phyloP scores from a whole-genome alignment of 129 eudicot genomes.

The Flaveria robusta region DNA sequence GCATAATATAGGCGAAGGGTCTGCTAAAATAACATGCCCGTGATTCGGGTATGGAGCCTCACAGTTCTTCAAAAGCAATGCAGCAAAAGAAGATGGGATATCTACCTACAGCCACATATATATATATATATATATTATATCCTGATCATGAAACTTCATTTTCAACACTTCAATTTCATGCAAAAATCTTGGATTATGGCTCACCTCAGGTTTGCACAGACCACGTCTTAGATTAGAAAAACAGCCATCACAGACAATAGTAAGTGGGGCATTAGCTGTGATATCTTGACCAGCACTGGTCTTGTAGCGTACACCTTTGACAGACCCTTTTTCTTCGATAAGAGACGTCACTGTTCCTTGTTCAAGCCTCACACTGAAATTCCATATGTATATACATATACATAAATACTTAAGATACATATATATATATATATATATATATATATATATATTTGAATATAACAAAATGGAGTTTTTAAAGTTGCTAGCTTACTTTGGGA shows the following conservation, averaged over 20 bases:
- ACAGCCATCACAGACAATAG: slow-evolving; percentile 81
- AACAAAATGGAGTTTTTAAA: neutral
- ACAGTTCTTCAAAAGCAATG: slow-evolving; percentile 59
- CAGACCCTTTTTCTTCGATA: slow-evolving; percentile 59
- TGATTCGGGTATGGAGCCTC: slow-evolving; percentile 64
- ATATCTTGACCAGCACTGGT: slow-evolving; percentile 53
- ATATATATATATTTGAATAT: neutral
- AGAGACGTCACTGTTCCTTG: slow-evolving; percentile 77
- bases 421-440: neutral
- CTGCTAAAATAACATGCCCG: slow-evolving; percentile 66
- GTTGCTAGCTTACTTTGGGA: slow-evolving; percentile 46
- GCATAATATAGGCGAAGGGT: slow-evolving; percentile 65
- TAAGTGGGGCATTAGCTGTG: slow-evolving; percentile 61
- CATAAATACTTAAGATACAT: neutral
- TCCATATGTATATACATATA: neutral
- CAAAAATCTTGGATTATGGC: neutral
- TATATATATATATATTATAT: neutral
- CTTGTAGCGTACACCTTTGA: slow-evolving; percentile 71
- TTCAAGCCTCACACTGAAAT: slow-evolving; percentile 59
- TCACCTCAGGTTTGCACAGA: slow-evolving; percentile 72
- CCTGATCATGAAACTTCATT: neutral
- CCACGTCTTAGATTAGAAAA: slow-evolving; percentile 75
- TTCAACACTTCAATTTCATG: neutral
- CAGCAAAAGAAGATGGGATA: slow-evolving; percentile 57
- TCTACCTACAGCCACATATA: slow-evolving; percentile 58